These are phyloP conservation scores for Corymbia maculata DNA, from an alignment of 345 rosid genomes.

Conservation along the genomic window DNA sequence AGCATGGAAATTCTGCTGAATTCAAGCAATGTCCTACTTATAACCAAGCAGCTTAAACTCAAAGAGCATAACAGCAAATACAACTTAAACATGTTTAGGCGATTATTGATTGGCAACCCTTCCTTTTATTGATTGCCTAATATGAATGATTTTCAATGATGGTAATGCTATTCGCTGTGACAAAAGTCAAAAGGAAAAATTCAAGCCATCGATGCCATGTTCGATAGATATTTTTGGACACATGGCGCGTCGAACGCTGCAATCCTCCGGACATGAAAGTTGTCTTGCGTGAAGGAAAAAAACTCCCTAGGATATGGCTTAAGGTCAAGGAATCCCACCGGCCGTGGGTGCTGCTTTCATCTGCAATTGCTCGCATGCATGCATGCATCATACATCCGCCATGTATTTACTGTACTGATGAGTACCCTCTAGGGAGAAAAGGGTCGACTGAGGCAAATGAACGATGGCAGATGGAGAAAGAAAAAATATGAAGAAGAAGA, in stretches of 20 bases:
- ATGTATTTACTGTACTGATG: neutral
- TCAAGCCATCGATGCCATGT: neutral
- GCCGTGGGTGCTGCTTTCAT: neutral
- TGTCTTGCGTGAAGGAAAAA: neutral
- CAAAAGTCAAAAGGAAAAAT: neutral
- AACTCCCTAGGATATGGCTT: neutral
- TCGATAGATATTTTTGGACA: neutral
- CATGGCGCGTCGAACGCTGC: neutral
- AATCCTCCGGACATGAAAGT: neutral
- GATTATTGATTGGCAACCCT: neutral
- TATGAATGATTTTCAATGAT: neutral
- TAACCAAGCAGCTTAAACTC: neutral
- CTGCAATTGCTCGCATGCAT: neutral
- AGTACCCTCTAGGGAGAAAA: neutral
- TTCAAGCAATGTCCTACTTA: neutral
- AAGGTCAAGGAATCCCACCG: neutral
- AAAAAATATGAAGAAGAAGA: neutral
- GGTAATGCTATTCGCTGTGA: neutral
- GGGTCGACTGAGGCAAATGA: neutral
- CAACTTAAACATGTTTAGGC: neutral
- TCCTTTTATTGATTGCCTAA: neutral
- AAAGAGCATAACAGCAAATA: neutral
- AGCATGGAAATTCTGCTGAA: neutral
- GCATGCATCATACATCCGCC: neutral
- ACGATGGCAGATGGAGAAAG: neutral